Base-by-base conservation (phyloP, 495 filamentous ascomycete genomes). In the Hypoxylon perforatum region DNA sequence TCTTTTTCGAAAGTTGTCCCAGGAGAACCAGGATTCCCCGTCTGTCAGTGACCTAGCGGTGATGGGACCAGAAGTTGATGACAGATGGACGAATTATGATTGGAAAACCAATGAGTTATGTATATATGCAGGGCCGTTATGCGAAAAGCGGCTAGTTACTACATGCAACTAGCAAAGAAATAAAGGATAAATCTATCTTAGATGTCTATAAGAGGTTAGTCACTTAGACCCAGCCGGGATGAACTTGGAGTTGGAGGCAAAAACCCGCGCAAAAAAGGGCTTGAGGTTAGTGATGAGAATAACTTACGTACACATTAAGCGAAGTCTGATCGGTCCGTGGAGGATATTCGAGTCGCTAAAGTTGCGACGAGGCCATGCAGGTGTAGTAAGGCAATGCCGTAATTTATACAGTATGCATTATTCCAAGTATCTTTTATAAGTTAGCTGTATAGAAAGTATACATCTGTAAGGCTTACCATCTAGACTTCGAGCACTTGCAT, bases 71-170 rank as follows among this genome's bases (percentile, higher is more conserved):
- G 9, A 38, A 61, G 28, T 58, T 65, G 66, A 65, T 70, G 66
- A 70, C 66, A 65, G 66, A 65, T 70, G 51, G 38, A 39, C 45
- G 35, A 44, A 61, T 47, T 65, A 36, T 70, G 66, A 70, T 70
- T 70, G 66, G 66, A 42, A 52, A 57, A 30, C 14, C 39, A 3
- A 49, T 15, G 41, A 6, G 53, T 21, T 17, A 28, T 17, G 10
- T 4, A 52, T 48, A 49, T 41, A 49, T 55, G 45, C 61, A 59
- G 53, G 35, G 30, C 42, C 42, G n/a, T 14, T 21, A 53, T n/a
- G 30, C 49, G 36, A 60, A 51, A 45, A 58, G 23, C 33, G 21
- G 46, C 45, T 45, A 35, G 22, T 21, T 22, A 35, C n/a, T 57
- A 47, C 0, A 15, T 28, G n/a, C 38, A 1, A 33, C 25, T 59